phyloP scores from a whole-genome alignment of 371 early-diverging fungal genomes.

The Saksenaea oblongispora region DNA sequence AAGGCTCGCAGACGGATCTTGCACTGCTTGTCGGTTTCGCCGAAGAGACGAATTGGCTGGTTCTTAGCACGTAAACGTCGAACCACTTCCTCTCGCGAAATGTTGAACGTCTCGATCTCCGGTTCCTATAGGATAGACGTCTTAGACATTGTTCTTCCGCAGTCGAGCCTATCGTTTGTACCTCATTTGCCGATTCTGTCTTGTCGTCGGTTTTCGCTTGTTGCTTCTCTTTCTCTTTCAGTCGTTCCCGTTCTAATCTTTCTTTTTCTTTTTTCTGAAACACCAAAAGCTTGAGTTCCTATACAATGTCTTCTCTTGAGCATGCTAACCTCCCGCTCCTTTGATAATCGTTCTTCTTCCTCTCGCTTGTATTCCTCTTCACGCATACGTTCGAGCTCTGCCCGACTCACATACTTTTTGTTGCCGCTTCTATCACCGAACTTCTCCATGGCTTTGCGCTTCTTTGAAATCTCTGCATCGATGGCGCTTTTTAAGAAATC shows the following conservation, averaged over 20 bases:
- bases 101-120: slow-evolving; percentile 51
- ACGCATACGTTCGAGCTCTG: slow-evolving; percentile 73
- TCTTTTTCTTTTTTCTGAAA: slow-evolving; percentile 36
- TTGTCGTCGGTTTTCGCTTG: slow-evolving; percentile 21
- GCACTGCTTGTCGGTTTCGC: slow-evolving; percentile 84
- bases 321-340: slow-evolving; percentile 37
- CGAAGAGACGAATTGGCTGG: slow-evolving; percentile 94
- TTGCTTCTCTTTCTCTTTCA: slow-evolving; percentile 24
- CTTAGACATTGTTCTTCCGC: background rate
- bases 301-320: background rate
- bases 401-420: slow-evolving; percentile 75
- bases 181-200: slow-evolving; percentile 14
- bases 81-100: slow-evolving; percentile 80
- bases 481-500: slow-evolving; percentile 63
- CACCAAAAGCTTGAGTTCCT: background rate
- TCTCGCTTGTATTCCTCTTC: slow-evolving; percentile 64
- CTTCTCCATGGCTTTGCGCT: slow-evolving; percentile 55
- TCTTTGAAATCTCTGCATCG: slow-evolving; percentile 70
- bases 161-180: background rate
- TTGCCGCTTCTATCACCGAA: slow-evolving; percentile 28
- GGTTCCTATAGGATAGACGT: slow-evolving; percentile 19
- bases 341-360: slow-evolving; percentile 59
- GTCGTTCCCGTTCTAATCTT: slow-evolving; percentile 33
- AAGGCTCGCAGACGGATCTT: slow-evolving; percentile 79
- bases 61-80: slow-evolving; percentile 85